phyloP scores from a whole-genome alignment of 2,329 filamentous ascomycete species.

The Raffaelea albimanens region DNA sequence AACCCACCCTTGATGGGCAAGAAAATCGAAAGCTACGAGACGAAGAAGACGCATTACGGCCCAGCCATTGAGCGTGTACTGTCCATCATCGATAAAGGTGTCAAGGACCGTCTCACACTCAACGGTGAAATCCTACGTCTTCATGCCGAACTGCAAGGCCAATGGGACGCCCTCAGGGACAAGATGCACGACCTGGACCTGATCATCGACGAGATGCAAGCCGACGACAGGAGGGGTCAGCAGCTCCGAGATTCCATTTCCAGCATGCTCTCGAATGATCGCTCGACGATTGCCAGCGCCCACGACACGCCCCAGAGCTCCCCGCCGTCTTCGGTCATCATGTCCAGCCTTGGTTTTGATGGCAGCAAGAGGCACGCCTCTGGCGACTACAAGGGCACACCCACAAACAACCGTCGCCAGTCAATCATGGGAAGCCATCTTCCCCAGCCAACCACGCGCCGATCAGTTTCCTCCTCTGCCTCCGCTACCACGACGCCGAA shows the following conservation, averaged over 20 bases:
- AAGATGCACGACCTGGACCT: slow-evolving; percentile 71
- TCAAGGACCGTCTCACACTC: slow-evolving; percentile 88
- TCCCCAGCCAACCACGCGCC: slow-evolving; percentile 34
- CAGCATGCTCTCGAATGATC: slow-evolving; percentile 78
- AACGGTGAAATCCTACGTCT: slow-evolving; percentile 90
- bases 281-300: slow-evolving; percentile 59
- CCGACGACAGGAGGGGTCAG: slow-evolving; percentile 49
- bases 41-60: slow-evolving; percentile 88
- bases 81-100: slow-evolving; percentile 89
- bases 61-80: slow-evolving; percentile 87
- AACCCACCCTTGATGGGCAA: slow-evolving; percentile 63
- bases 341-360: slow-evolving; percentile 42
- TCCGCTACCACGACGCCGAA: slow-evolving; percentile 31
- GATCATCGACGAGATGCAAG: slow-evolving; percentile 62
- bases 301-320: slow-evolving; percentile 63
- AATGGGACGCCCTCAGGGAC: slow-evolving; percentile 66
- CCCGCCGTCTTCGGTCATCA: slow-evolving; percentile 51
- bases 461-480: slow-evolving; percentile 31
- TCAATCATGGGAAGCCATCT: slow-evolving; percentile 36
- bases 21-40: slow-evolving; percentile 87
- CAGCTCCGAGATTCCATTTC: slow-evolving; percentile 88
- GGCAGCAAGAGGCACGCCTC: not conserved
- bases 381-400: slow-evolving; percentile 22
- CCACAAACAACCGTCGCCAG: slow-evolving; percentile 30
- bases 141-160: slow-evolving; percentile 74